A percentile compares a stretch with the other conserved stretches of the same genome.
These are phyloP conservation scores for Leccinum truebloodii DNA, from an alignment of 768 basidiomycete species.

Conservation along the genomic window DNA sequence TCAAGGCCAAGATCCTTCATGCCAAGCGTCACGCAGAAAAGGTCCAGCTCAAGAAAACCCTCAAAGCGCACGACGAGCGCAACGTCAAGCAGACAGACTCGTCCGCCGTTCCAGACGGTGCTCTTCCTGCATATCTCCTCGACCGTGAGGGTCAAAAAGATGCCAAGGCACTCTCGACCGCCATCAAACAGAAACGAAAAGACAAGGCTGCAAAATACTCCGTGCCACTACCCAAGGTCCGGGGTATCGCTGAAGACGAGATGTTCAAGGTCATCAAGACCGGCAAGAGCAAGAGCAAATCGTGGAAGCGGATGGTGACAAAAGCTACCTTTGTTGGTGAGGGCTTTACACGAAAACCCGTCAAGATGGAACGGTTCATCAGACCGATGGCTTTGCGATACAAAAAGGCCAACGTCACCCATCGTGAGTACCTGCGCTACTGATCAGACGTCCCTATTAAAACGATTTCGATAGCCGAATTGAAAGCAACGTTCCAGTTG, in stretches of 20 bases:
- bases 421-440: conserved; percentile 61
- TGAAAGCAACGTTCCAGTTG: conserved; percentile 98
- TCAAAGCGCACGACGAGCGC: conserved; percentile 98
- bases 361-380: conserved; percentile 98
- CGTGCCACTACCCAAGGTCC: conserved; percentile 94
- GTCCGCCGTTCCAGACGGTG: conserved; percentile 81
- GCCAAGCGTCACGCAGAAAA: conserved; percentile 96
- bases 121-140: conserved; percentile 92
- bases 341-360: conserved; percentile 96
- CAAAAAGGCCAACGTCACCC: conserved; percentile 98
- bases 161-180: conserved; percentile 92
- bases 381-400: conserved; percentile 96
- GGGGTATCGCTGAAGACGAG: conserved; percentile 98
- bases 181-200: conserved; percentile 98
- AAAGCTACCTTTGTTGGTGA: conserved; percentile 99
- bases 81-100: conserved; percentile 94
- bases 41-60: conserved; percentile 98
- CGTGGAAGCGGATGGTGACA: conserved; percentile 99
- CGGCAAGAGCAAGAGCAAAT: conserved; percentile 93
- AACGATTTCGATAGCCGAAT: conserved; percentile 61
- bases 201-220: conserved; percentile 99
- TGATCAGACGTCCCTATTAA: neutral
- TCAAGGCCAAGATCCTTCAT: conserved; percentile 98
- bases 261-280: conserved; percentile 99
- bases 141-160: conserved; percentile 99